Conservation (phyloP, 805 yeast species). For the Saccharomyces mikatae region DNA sequence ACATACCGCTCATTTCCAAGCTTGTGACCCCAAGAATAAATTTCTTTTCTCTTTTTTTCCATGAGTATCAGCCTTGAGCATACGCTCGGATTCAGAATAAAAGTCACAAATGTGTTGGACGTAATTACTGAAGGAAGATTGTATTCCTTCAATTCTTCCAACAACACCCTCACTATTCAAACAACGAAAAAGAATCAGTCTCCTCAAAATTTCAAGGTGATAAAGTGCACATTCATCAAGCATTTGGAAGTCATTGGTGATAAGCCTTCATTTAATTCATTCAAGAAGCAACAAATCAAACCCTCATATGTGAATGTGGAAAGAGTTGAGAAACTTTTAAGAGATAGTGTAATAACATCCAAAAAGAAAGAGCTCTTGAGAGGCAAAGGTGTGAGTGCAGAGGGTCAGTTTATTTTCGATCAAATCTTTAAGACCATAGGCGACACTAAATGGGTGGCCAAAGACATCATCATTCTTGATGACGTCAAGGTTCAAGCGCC, state of each 20-base stretch:
- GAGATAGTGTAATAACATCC: conserved; percentile 20
- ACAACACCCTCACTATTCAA: conserved; percentile 30
- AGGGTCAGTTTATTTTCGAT: conserved; percentile 40
- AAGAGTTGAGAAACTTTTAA: conserved; percentile 21
- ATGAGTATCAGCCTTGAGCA: conserved; percentile 27
- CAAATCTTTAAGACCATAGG: conserved; percentile 37
- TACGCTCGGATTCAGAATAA: conserved; percentile 40
- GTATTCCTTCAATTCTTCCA: conserved; percentile 49
- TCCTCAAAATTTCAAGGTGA: conserved; percentile 37
- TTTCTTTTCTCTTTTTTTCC: not conserved
- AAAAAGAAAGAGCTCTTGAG: conserved; percentile 18
- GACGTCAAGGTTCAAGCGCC: conserved; percentile 41
- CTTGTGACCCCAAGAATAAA: not conserved
- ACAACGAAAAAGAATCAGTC: conserved; percentile 15
- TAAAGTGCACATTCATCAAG: conserved; percentile 53
- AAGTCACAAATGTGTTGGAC: conserved; percentile 52
- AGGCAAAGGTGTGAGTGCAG: conserved; percentile 34
- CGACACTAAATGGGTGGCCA: conserved; percentile 38
- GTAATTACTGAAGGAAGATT: conserved; percentile 52
- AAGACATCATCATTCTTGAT: conserved; percentile 38
- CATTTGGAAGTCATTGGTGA: conserved; percentile 40
- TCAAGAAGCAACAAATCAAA: conserved; percentile 28
- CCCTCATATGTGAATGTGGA: conserved; percentile 30
- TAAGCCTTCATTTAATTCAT: conserved; percentile 24
- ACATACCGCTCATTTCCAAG: not conserved